phyloP scores from a whole-genome alignment of 1,139 yeast genomes.

The Oligophagozyma castellii region DNA sequence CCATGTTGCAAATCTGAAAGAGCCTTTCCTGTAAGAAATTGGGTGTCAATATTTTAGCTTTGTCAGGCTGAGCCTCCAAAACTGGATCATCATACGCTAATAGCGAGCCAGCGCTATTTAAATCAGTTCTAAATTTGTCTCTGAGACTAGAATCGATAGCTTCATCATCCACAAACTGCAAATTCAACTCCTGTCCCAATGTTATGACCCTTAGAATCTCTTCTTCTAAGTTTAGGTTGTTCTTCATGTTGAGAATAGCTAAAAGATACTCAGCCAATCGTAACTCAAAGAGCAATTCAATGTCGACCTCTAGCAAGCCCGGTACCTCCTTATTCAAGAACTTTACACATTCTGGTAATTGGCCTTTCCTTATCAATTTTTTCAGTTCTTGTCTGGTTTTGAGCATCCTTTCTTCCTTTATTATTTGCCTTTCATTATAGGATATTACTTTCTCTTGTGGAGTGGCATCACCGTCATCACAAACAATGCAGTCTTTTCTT shows the following conservation, averaged over 20 bases:
- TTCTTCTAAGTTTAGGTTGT: conserved; percentile 23
- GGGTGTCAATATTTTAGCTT: conserved; percentile 14
- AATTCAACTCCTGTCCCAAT: conserved; percentile 35
- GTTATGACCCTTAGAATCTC: conserved; percentile 28
- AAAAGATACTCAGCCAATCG: conserved; percentile 33
- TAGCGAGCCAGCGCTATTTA: conserved; percentile 34
- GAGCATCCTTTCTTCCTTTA: conserved; percentile 30
- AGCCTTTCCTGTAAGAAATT: conserved; percentile 21
- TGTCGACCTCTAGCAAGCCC: conserved; percentile 29
- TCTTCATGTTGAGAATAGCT: conserved; percentile 26
- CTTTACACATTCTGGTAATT: conserved; percentile 35
- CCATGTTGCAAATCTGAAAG: conserved; percentile 19
- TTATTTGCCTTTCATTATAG: conserved; percentile 19
- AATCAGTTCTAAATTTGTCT: conserved; percentile 22
- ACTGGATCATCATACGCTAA: conserved; percentile 40
- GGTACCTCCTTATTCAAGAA: conserved; percentile 35
- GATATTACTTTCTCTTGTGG: conserved; percentile 14
- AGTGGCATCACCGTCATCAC: conserved; percentile 14
- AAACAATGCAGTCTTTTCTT: conserved; percentile 15
- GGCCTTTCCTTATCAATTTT: conserved; percentile 30
- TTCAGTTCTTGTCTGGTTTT: conserved; percentile 40
- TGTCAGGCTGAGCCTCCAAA: conserved; percentile 19
- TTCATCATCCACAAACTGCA: conserved; percentile 24
- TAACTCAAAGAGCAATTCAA: conserved; percentile 38
- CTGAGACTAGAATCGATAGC: conserved; percentile 12